Evolutionary conservation across 208 protist species (phyloP), one percentile per base, ranked within the genome.

Genomic region (Crithidia sp.): DNA sequence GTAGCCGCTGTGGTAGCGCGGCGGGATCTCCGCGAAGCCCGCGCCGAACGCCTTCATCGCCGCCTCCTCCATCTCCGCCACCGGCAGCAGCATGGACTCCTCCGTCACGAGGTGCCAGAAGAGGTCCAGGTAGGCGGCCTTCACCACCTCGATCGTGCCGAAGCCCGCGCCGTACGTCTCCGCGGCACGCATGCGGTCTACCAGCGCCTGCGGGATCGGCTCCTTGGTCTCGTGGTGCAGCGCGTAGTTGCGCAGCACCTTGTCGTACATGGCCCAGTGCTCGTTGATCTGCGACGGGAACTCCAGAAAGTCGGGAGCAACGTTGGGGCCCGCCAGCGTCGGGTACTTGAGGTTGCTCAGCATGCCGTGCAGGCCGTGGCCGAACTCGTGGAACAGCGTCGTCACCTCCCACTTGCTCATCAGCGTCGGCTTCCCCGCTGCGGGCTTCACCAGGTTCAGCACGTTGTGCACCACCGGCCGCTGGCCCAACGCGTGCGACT

Each of bases 231-330:
- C 57, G 70, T 86, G 77, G 81, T 89, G 90, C 8, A 77, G 44
- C 4, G 85, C 90, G 60, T 92, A 79, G 73, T 82, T 66, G 50
- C 74, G 36, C 41, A 95, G 77, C 39, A 88, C 89, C 8, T 49
- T 7, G 12, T 78, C 49, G 78, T 90, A 47, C 47, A 74, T 84
- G 12, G 76, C 79, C 86, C 85, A 93, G 63, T 93, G 85, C 76
- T 93, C 86, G 72, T 92, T 90, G 61, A 92, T 79, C 82, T 95
- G 91, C 53, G 89, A 94, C 6, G 91, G 89, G 52, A 91, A 79
- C 86, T 96, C 89, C 7, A 94, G 79, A 49, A 91, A 91, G 71
- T 96, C 89, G 56, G 82, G 83, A 7, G 89, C 79, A 7, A 94
- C 84, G n/a, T 55, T 70, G 17, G 90, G 82, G 44, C 91, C 91